phyloP scores from a whole-genome alignment of 1,139 yeast species.

The Taphrina wiesneri region DNA sequence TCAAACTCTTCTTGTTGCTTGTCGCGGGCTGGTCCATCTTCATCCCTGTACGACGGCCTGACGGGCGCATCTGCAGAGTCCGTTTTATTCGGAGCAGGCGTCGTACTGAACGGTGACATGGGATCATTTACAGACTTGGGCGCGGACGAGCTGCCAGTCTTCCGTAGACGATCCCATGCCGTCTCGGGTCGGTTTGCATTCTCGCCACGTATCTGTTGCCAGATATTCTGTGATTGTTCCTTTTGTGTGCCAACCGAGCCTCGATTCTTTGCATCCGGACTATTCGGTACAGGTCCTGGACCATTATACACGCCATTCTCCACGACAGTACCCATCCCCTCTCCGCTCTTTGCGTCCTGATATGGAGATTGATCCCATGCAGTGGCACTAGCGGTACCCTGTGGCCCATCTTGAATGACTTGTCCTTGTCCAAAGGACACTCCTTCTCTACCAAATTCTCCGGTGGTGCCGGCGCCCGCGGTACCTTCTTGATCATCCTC shows the following conservation, averaged over 20 bases:
- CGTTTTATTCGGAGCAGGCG: background rate
- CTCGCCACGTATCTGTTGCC: conserved; percentile 32
- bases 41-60: background rate
- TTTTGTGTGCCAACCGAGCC: background rate
- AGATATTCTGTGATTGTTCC: conserved; percentile 7
- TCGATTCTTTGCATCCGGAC: background rate
- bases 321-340: background rate
- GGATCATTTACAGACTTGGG: background rate
- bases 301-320: conserved; percentile 4
- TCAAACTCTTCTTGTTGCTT: conserved; percentile 27
- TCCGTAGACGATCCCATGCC: conserved; percentile 28
- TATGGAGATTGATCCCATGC: background rate
- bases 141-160: background rate
- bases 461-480: background rate
- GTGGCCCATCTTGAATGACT: background rate
- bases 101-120: background rate
- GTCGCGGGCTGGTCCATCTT: background rate
- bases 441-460: background rate
- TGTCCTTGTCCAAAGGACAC: background rate
- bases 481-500: background rate
- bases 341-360: background rate
- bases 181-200: conserved; percentile 17
- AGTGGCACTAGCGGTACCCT: background rate
- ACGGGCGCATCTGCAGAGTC: background rate
- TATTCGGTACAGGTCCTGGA: conserved; percentile 1